Evolutionary conservation across 2,329 filamentous ascomycete genomes (phyloP).

Genomic region (Sarocladium strictum): DNA sequence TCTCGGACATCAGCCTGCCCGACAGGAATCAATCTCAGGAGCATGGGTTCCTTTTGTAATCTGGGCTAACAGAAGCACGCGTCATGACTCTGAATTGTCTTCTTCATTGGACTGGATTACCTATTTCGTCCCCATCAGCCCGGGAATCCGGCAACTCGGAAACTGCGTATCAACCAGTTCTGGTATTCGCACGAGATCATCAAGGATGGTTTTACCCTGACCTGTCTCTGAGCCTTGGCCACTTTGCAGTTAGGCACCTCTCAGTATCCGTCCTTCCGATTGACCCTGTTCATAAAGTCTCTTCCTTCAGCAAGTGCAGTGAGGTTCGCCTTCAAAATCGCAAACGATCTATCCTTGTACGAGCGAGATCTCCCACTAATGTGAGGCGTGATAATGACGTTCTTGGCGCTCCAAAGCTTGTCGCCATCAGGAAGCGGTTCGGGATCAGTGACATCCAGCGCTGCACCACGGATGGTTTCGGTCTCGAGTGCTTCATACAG

Average conservation of each 20-base stretch:
- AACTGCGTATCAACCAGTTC: too few relatives aligned
- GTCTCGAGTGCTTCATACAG: conserved; percentile 54
- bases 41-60: too few relatives aligned
- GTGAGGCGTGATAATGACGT: conserved; percentile 57
- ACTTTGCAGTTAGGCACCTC: too few relatives aligned
- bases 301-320: conserved; percentile 28
- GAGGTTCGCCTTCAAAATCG: conserved; percentile 37
- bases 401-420: conserved; percentile 63
- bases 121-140: too few relatives aligned
- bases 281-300: conserved; percentile 34
- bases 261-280: conserved; percentile 26
- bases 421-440: conserved; percentile 67
- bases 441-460: conserved; percentile 73
- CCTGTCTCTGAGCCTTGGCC: too few relatives aligned
- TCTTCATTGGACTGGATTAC: too few relatives aligned
- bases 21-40: too few relatives aligned
- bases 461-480: conserved; percentile 52
- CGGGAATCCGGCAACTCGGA: too few relatives aligned
- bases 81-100: too few relatives aligned
- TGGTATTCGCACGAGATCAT: too few relatives aligned
- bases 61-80: too few relatives aligned
- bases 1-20: neutral
- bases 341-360: conserved; percentile 34
- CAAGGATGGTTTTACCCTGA: too few relatives aligned
- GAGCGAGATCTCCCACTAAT: conserved; percentile 35